Evolutionary conservation across 202 grass and related monocot genomes (phyloP).

Genomic region (Zizania palustris): DNA sequence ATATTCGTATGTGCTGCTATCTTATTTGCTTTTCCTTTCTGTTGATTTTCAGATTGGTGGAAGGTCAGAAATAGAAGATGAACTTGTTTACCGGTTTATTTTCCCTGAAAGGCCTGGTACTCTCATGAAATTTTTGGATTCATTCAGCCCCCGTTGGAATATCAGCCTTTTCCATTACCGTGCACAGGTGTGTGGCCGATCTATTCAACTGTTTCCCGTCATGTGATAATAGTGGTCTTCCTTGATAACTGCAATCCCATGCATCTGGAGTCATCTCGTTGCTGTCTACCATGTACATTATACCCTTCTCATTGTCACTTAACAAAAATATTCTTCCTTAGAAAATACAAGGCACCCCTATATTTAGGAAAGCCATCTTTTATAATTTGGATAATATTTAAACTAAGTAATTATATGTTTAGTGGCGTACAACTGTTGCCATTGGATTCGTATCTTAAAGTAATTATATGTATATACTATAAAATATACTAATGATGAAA

Average conservation of each 20-base stretch:
- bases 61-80: conserved; percentile 71
- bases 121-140: conserved; percentile 87
- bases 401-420: too few relatives aligned
- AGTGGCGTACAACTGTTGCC: too few relatives aligned
- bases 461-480: too few relatives aligned
- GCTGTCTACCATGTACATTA: not conserved
- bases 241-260: conserved; percentile 23
- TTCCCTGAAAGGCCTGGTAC: conserved; percentile 92
- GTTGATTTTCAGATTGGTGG: conserved; percentile 79
- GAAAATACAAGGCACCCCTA: too few relatives aligned
- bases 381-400: too few relatives aligned
- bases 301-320: not conserved
- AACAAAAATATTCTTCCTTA: not conserved
- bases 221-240: conserved; percentile 10
- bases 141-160: conserved; percentile 85
- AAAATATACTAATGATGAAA: too few relatives aligned
- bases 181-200: conserved; percentile 58
- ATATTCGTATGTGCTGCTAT: conserved; percentile 13
- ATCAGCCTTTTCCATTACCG: conserved; percentile 99
- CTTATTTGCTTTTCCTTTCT: conserved; percentile 24
- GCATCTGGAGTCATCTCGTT: not conserved
- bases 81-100: conserved; percentile 90
- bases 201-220: not conserved
- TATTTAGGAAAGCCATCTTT: too few relatives aligned
- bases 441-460: too few relatives aligned